These are phyloP conservation scores for Sporothrix variecibatus DNA, from an alignment of 2,329 filamentous ascomycete genomes.

Conservation along the genomic window DNA sequence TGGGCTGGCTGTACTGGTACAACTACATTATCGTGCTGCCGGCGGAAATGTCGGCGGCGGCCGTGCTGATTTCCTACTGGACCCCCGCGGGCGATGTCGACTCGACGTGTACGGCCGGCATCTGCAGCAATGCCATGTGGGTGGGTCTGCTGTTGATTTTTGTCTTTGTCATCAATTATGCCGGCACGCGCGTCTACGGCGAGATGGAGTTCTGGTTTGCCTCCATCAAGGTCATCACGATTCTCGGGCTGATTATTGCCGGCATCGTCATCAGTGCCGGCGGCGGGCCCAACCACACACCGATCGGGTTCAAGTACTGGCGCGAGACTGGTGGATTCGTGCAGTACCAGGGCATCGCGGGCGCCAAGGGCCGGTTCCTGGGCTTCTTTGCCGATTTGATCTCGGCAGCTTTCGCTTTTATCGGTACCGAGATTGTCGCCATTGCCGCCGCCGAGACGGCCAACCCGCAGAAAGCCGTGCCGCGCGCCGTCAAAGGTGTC, in stretches of 20 bases:
- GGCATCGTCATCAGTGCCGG: slow-evolving; percentile 53
- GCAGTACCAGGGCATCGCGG: slow-evolving; percentile 6
- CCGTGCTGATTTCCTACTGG: slow-evolving; percentile 24
- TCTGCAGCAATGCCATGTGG: slow-evolving; percentile 22
- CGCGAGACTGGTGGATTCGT: slow-evolving; percentile 25
- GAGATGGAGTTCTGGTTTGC: slow-evolving; percentile 30
- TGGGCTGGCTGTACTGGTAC: slow-evolving; percentile 55
- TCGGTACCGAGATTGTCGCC: slow-evolving; percentile 71
- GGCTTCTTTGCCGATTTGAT: slow-evolving; percentile 57
- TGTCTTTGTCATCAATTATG: slow-evolving; percentile 24
- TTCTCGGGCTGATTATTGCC: slow-evolving; percentile 53
- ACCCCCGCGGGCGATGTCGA: slow-evolving; percentile 25
- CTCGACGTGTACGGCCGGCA: slow-evolving; percentile 4
- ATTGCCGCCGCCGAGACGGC: slow-evolving; percentile 70
- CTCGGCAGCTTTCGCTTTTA: slow-evolving; percentile 50
- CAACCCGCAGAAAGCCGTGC: slow-evolving; percentile 72
- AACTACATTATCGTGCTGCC: slow-evolving; percentile 44
- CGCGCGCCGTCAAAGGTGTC: slow-evolving; percentile 79
- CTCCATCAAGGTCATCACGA: slow-evolving; percentile 50
- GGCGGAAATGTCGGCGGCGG: slow-evolving; percentile 23
- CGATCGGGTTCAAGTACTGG: slow-evolving; percentile 28
- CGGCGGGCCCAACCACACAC: slow-evolving; percentile 31
- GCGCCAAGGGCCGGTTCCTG: slow-evolving; percentile 51
- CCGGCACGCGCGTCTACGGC: slow-evolving; percentile 25
- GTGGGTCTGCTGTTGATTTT: slow-evolving; percentile 25